phyloP scores from a whole-genome alignment of 2,329 filamentous ascomycete species.

The Emergomyces orientalis region DNA sequence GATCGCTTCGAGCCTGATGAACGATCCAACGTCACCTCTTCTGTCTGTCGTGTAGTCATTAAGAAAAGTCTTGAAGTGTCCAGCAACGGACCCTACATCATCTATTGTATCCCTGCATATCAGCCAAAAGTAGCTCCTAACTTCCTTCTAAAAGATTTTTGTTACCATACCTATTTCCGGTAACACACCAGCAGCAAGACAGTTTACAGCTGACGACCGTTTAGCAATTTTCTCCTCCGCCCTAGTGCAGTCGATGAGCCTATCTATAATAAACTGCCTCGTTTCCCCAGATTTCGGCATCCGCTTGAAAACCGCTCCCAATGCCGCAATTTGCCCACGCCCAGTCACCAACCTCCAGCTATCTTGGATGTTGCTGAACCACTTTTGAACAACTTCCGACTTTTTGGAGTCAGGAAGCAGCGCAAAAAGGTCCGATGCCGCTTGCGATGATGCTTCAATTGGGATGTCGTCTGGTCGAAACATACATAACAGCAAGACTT shows the following conservation, averaged over 20 bases:
- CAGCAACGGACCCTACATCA: conserved; percentile 22
- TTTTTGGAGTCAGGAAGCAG: conserved; percentile 27
- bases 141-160: neutral
- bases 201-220: conserved; percentile 33
- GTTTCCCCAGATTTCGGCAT: conserved; percentile 21
- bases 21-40: conserved; percentile 80
- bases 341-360: conserved; percentile 32
- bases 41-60: conserved; percentile 89
- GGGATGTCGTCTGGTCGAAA: conserved; percentile 33
- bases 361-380: conserved; percentile 32
- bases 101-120: conserved; percentile 18
- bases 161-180: conserved; percentile 28
- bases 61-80: conserved; percentile 39
- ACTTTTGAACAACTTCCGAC: conserved; percentile 28
- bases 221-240: conserved; percentile 35
- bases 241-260: conserved; percentile 27
- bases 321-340: conserved; percentile 36
- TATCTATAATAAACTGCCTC: conserved; percentile 25
- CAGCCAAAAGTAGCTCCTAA: neutral
- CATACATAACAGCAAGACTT: conserved; percentile 33
- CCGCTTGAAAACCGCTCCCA: conserved; percentile 33
- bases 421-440: conserved; percentile 33
- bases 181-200: conserved; percentile 30
- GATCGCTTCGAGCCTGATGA: conserved; percentile 72
- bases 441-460: conserved; percentile 33